Evolutionary conservation across 176 grass and related monocot species (phyloP).

Genomic region (Paspalum notatum): DNA sequence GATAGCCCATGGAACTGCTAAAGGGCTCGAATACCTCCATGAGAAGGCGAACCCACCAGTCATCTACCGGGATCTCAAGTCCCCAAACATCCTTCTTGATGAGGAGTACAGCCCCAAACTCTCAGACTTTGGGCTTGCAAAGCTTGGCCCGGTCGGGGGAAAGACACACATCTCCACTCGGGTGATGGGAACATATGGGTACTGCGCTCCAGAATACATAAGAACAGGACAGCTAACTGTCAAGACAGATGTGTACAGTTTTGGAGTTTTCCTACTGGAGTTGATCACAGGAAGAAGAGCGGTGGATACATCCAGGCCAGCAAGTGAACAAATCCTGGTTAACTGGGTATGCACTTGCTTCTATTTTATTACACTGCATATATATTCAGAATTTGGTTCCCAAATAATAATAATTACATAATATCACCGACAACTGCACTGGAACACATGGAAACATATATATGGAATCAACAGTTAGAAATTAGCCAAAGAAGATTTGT

Average conservation of each 20-base stretch:
- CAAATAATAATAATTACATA: neutral
- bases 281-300: slow-evolving; percentile 81
- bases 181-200: slow-evolving; percentile 90
- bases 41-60: slow-evolving; percentile 72
- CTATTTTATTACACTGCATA: slow-evolving; percentile 12
- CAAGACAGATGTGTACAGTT: slow-evolving; percentile 91
- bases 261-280: slow-evolving; percentile 86
- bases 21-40: slow-evolving; percentile 87
- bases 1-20: slow-evolving; percentile 78
- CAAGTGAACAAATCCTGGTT: slow-evolving; percentile 71
- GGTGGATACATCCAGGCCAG: slow-evolving; percentile 61
- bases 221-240: slow-evolving; percentile 62
- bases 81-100: slow-evolving; percentile 83
- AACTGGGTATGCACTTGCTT: slow-evolving; percentile 60
- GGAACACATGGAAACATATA: neutral
- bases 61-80: slow-evolving; percentile 87
- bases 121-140: slow-evolving; percentile 86
- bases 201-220: slow-evolving; percentile 88
- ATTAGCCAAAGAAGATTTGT: slow-evolving; percentile 1
- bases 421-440: slow-evolving; percentile 28
- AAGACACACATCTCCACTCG: slow-evolving; percentile 60
- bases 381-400: neutral
- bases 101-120: slow-evolving; percentile 78
- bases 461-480: neutral
- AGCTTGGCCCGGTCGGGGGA: slow-evolving; percentile 55